Base-by-base conservation (phyloP, 768 basidiomycete species). In the Podaxis pistillaris region DNA sequence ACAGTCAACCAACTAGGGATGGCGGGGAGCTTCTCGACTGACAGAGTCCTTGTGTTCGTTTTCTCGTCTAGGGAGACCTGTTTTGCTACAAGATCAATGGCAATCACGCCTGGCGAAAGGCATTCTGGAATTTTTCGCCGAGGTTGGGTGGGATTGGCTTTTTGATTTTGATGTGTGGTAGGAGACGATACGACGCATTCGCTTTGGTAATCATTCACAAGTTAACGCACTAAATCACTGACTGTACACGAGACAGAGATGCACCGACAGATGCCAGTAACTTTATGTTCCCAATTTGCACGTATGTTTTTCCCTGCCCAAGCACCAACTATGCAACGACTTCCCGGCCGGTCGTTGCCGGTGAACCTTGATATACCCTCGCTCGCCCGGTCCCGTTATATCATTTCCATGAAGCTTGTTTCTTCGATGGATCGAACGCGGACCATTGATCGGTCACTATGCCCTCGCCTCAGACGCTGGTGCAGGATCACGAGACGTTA, bases 121-220 rank as follows among this genome's bases (percentile, higher is more conserved):
- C 94, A 96, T 56, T 80, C 69, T 87, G 83, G 73, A 99, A 98
- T 66, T 93, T 93, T 38, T 88, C 80, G 3, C 88, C 87, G 36
- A 86, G 84, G n/a, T 87, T 79, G 6, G 86, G 82, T 0, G 94
- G 91, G 33, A 98, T 89, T 0, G 90, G 90, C 65, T 87, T 86
- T 62, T 77, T 78, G 46, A 89, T 87, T 69, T 84, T 83, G 72
- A 99, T 90, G 66, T 90, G 81, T 0, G 97, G 97, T 33, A 97
- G 84, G 6, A 97, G 82, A 55, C 97, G 91, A 72, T 98, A 99
- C 0, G 95, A 93, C 1, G 97, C 96, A 6, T 96, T 98, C 3
- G 96, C 96, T 95, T 19, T 53, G 13, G 53, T 15, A 44, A 17
- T 17, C 53, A 15, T 22, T 17, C 26, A 26, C 37, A 22, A 8